Evolutionary conservation across 2,329 filamentous ascomycete species (phyloP).

Genomic region (Blastomyces emzantsi): DNA sequence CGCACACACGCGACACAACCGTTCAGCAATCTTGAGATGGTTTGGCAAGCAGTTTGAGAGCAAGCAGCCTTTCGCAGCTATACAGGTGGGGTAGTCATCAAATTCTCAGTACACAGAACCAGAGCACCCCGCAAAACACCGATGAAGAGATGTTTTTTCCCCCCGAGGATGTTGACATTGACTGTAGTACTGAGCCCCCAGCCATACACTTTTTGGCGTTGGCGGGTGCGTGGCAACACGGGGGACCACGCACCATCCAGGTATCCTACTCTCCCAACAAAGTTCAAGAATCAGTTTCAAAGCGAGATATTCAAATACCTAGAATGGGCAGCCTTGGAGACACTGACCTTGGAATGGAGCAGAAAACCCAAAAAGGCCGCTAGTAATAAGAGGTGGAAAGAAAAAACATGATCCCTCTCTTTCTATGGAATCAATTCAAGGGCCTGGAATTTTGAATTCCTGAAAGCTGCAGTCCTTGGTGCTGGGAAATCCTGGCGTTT

Average conservation of each 20-base stretch:
- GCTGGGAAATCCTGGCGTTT: neutral
- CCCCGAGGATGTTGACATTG: neutral
- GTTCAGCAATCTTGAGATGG: neutral
- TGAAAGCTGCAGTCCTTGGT: neutral
- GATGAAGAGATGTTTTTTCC: neutral
- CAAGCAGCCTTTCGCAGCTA: neutral
- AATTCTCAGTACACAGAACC: neutral
- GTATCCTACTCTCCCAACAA: neutral
- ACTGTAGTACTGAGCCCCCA: neutral
- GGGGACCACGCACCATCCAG: too few relatives aligned
- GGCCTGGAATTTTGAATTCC: neutral
- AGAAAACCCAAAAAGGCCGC: neutral
- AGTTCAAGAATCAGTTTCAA: neutral
- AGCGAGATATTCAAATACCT: neutral
- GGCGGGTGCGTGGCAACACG: neutral
- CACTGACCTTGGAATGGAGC: neutral
- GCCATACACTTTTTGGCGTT: neutral
- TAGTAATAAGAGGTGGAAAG: neutral
- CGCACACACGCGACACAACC: neutral
- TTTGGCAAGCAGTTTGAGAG: neutral
- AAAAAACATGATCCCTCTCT: neutral
- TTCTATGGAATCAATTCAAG: neutral
- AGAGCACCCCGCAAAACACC: neutral
- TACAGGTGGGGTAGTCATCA: neutral
- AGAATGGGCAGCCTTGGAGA: neutral